Evolutionary conservation across 2,329 filamentous ascomycete species (phyloP), one percentile per base, ranked within the genome.

Genomic region (Fusarium udum): DNA sequence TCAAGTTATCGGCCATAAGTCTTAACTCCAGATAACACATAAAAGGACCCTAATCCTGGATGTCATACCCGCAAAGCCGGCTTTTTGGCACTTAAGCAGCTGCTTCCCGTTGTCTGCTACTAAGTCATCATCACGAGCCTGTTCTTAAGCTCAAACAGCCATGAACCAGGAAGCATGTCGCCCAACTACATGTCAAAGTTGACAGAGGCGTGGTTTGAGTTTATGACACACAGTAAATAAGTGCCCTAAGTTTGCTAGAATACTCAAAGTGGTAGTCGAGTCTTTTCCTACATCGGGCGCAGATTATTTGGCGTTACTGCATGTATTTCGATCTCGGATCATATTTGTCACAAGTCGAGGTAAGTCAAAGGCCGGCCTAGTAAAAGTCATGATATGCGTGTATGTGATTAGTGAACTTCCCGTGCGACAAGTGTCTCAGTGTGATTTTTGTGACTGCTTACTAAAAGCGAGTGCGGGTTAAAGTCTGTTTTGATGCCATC

Each of bases 341-440:
- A 11, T 20, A 32, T 24, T 51, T 51, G 1, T 15, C 6, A 34
- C 2, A 14, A 20, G 3, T 18, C 0, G 2, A 3, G 6, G 4
- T 18, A 13, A 0, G 7, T 49, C 4, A 32, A 5, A 3, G 5
- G 18, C 8, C 1, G 8, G 8, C 7, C 4, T 3, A 13, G 6
- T 4, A 10, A 11, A 2, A 10, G 16, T 34, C 2, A 7, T 11
- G 3, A 7, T 20, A 24, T 20, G 8, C 4, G 0, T 14, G 2
- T 11, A 20, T 20, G 4, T 24, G 48, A 51, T 51, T 51, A 24
- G 22, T 34, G 31, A 34, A 24, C 48, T 20, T 24, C 48, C 16
- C 16, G 1, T 13, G 48, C 31, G 1, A 24, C 8, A 8, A 6
- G 7, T 24, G 5, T 18, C 28, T 3, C 15, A 3, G 22, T 16